Evolutionary conservation across 768 basidiomycete genomes (phyloP).

Genomic region (Tylopilus vinaceipallidus): DNA sequence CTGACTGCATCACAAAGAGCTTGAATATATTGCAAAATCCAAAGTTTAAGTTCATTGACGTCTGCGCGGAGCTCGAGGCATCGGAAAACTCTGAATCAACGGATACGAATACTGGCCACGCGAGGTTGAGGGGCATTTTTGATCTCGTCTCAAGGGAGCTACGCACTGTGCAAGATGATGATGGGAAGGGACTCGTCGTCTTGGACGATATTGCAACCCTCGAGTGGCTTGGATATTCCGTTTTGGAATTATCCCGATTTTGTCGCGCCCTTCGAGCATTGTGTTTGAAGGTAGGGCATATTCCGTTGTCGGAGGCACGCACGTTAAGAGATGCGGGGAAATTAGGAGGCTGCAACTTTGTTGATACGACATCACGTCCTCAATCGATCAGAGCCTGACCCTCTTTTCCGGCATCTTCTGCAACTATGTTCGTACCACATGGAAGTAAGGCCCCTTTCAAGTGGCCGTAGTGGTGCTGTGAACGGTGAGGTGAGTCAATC

Average conservation of each 20-base stretch:
- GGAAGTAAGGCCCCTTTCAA: slow-evolving; percentile 68
- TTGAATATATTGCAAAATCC: slow-evolving; percentile 37
- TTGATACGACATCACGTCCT: slow-evolving; percentile 63
- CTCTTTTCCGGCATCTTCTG: slow-evolving; percentile 55
- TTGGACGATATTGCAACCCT: slow-evolving; percentile 69
- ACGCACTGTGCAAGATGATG: slow-evolving; percentile 1
- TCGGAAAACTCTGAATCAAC: slow-evolving; percentile 3
- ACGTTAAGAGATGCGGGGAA: not conserved
- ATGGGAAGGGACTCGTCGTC: slow-evolving; percentile 45
- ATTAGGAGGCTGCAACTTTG: slow-evolving; percentile 52
- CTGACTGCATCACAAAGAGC: slow-evolving; percentile 25
- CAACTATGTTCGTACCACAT: slow-evolving; percentile 68
- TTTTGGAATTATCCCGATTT: slow-evolving; percentile 53
- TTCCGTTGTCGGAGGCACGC: not conserved
- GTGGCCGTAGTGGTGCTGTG: slow-evolving; percentile 74
- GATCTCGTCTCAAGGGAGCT: slow-evolving; percentile 36
- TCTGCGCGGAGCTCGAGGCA: slow-evolving; percentile 37
- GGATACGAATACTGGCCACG: slow-evolving; percentile 8
- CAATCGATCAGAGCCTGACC: slow-evolving; percentile 55
- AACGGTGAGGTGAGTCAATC: slow-evolving; percentile 62
- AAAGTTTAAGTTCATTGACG: slow-evolving; percentile 54
- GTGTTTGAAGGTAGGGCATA: slow-evolving; percentile 50
- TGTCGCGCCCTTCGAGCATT: slow-evolving; percentile 54
- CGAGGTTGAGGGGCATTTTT: slow-evolving; percentile 33
- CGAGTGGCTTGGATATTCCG: slow-evolving; percentile 67